Evolutionary conservation across 2,329 filamentous ascomycete species (phyloP), one percentile per base, ranked within the genome.

Genomic region (Elsinoe batatas): DNA sequence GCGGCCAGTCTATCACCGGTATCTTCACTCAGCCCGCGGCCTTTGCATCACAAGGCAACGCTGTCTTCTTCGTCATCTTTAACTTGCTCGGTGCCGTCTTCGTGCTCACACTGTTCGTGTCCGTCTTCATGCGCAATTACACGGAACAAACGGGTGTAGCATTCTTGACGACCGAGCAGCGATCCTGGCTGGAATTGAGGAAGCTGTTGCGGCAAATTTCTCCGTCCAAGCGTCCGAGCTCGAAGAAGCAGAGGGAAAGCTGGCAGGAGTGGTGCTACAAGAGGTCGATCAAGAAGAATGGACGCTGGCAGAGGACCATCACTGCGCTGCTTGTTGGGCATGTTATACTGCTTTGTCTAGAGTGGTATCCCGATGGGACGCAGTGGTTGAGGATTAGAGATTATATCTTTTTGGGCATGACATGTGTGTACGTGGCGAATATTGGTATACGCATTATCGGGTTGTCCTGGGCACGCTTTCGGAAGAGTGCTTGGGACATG

Each of bases 41-140:
- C 32, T 83, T 84, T 59, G 76, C 81, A 1, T 80, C 86, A 1
- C 82, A 91, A 64, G 90, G 86, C 38, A 97, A 98, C 61, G 91
- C 88, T 0, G 70, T 97, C 35, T 98, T 96, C 76, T 96, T 98
- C 68, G 82, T 98, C 56, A 78, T 91, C 3, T 98, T 97, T 82
- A 98, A 98, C 71, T 80, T 98, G 67, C 79, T 98, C 64, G 90
- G 90, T 32, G 93, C 93, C 0, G 91, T 98, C 61, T 98, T 98
- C 72, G 87, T 98, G 59, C 78, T 98, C 66, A 98, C 93, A 1
- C 76, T 98, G 66, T 98, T 98, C 70, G 94, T 98, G 47, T 97
- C 93, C 56, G 93, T 98, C 59, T 98, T 98, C 70, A 98, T 98
- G 93, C 88, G 93, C 59, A 98, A 96, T 69, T 98, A 98, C 71